phyloP scores from a whole-genome alignment of 2,329 filamentous ascomycete genomes.

The Tolypocladium tropicale region DNA sequence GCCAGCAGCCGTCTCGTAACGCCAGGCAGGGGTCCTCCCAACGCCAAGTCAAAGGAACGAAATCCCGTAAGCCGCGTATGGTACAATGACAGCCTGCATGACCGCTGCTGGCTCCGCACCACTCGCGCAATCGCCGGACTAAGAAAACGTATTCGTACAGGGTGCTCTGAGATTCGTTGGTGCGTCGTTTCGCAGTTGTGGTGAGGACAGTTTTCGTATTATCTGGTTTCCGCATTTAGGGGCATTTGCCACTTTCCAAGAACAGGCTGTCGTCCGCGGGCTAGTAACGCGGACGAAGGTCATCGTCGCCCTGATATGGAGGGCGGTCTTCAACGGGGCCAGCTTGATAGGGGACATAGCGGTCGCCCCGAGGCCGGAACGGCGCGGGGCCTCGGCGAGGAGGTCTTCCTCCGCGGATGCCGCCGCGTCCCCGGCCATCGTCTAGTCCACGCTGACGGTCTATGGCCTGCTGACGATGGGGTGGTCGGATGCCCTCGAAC shows the following conservation, averaged over 20 bases:
- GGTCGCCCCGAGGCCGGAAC: conserved; percentile 11
- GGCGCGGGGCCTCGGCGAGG: conserved; percentile 12
- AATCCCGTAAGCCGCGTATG: not conserved
- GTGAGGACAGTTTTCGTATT: not conserved
- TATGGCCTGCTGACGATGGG: conserved; percentile 34
- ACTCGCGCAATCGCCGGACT: not conserved
- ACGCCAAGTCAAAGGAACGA: not conserved
- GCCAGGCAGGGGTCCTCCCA: not conserved
- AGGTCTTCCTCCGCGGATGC: conserved; percentile 15
- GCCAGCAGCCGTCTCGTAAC: not conserved
- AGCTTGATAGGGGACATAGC: conserved; percentile 7
- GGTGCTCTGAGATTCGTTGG: not conserved
- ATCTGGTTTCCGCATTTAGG: not conserved
- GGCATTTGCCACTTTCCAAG: not conserved
- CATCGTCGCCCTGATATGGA: conserved; percentile 1
- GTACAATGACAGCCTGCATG: not conserved
- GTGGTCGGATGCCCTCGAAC: conserved; percentile 52
- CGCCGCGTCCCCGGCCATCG: conserved; percentile 12
- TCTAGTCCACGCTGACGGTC: conserved; percentile 24
- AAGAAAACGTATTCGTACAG: not conserved
- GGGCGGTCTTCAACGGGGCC: conserved; percentile 9
- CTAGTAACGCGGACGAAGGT: not conserved
- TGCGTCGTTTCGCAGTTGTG: not conserved
- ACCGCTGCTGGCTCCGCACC: not conserved
- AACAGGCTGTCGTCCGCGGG: too few relatives aligned